phyloP scores from a whole-genome alignment of 805 yeast species.

The Ogataea glucozyma region DNA sequence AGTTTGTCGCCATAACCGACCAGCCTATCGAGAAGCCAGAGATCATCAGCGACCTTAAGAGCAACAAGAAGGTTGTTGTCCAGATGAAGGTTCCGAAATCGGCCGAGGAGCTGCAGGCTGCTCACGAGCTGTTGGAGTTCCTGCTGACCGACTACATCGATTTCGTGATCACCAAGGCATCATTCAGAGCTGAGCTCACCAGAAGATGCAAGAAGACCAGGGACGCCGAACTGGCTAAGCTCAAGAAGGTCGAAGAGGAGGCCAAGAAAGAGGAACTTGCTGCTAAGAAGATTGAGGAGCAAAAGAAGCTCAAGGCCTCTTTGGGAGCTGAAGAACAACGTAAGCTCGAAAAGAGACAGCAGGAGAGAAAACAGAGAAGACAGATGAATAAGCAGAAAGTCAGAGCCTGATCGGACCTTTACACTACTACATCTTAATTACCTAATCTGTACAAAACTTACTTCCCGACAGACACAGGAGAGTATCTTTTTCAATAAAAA shows the following conservation, averaged over 20 bases:
- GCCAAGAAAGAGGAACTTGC: constrained; percentile 66
- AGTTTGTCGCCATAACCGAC: constrained; percentile 80
- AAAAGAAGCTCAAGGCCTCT: constrained; percentile 63
- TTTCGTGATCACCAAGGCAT: constrained; percentile 38
- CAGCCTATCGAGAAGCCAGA: constrained; percentile 74
- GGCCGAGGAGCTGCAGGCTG: constrained; percentile 48
- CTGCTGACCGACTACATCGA: constrained; percentile 43
- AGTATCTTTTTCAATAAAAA: no score
- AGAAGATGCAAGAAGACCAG: constrained; percentile 79
- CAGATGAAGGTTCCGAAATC: constrained; percentile 54
- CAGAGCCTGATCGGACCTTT: constrained; percentile 23
- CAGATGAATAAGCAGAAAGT: constrained; percentile 61
- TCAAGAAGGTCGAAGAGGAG: constrained; percentile 68
- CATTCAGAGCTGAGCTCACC: constrained; percentile 71
- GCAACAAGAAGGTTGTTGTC: constrained; percentile 55
- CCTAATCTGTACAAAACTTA: not conserved
- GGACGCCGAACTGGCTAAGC: constrained; percentile 67
- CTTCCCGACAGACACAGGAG: constrained; percentile 6
- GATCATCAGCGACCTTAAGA: constrained; percentile 52
- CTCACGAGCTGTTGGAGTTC: constrained; percentile 62
- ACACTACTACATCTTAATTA: not conserved
- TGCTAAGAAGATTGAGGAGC: constrained; percentile 69
- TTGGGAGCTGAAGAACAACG: constrained; percentile 77
- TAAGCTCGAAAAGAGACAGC: constrained; percentile 73
- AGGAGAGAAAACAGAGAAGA: constrained; percentile 80